phyloP scores from a whole-genome alignment of 2,329 filamentous ascomycete species.

The Pezizomycotina sp. region DNA sequence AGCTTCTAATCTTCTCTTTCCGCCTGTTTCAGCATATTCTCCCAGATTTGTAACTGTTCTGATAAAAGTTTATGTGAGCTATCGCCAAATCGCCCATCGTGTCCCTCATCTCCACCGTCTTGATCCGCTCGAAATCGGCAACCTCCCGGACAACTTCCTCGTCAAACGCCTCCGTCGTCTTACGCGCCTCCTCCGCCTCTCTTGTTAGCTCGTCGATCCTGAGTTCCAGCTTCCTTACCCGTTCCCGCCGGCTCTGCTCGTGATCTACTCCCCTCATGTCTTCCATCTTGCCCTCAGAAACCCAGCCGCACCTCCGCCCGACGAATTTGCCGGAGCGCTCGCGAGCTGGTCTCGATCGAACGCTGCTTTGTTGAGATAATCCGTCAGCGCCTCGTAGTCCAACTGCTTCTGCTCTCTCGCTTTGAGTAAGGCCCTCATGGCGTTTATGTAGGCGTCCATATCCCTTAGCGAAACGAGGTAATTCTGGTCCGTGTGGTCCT shows the following conservation, averaged over 20 bases:
- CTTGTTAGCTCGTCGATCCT: constrained; percentile 80
- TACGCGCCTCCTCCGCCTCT: constrained; percentile 76
- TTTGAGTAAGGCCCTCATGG: constrained; percentile 74
- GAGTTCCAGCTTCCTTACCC: constrained; percentile 76
- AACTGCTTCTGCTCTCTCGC: constrained; percentile 94
- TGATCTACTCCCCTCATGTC: constrained; percentile 94
- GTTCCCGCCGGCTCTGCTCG: constrained; percentile 73
- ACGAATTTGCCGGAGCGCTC: constrained; percentile 21
- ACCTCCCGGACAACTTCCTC: constrained; percentile 92
- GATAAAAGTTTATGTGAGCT: constrained; percentile 76
- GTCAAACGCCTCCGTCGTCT: constrained; percentile 80
- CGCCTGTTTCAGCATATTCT: constrained; percentile 76
- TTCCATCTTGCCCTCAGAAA: constrained; percentile 92
- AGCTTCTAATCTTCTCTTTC: constrained; percentile 42
- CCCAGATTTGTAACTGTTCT: constrained; percentile 69
- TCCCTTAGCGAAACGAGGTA: constrained; percentile 84
- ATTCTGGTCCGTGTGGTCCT: constrained; percentile 85
- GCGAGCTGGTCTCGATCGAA: constrained; percentile 67
- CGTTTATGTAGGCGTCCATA: constrained; percentile 87
- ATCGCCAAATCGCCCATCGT: constrained; percentile 71
- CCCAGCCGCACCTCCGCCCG: constrained; percentile 49
- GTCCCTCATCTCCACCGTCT: constrained; percentile 76
- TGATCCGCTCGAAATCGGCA: constrained; percentile 88
- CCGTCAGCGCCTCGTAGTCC: constrained; percentile 87
- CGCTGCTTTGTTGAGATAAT: constrained; percentile 85